phyloP scores from a whole-genome alignment of 2,329 filamentous ascomycete genomes.

The Colletotrichum lindemuthianum region DNA sequence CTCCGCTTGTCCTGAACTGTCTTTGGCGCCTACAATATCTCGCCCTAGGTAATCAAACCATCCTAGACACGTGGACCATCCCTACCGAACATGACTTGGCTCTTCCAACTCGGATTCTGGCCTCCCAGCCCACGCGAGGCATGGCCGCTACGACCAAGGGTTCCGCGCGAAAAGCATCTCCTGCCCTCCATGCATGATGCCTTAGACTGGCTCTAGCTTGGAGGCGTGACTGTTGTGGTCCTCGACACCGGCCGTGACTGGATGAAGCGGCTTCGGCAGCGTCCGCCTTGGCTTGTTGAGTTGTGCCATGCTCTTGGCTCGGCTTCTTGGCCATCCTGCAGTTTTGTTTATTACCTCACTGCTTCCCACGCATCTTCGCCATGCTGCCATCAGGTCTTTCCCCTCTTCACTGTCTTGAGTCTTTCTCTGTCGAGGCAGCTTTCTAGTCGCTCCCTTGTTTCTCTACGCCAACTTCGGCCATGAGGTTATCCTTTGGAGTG shows the following conservation, averaged over 20 bases:
- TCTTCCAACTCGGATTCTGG: conserved; percentile 1
- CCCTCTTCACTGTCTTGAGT: conserved; percentile 7
- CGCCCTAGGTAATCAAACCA: conserved; percentile 33
- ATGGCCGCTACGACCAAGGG: conserved; percentile 3
- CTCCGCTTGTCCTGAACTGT: conserved; percentile 30
- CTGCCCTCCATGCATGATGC: conserved; percentile 6
- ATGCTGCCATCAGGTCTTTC: neutral
- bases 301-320: conserved; percentile 3
- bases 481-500: conserved; percentile 32
- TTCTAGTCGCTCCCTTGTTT: conserved; percentile 18
- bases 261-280: conserved; percentile 4
- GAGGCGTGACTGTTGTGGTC: conserved; percentile 3
- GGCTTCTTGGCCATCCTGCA: conserved; percentile 12
- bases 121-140: conserved; percentile 13
- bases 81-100: conserved; percentile 19
- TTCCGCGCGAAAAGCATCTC: neutral
- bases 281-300: conserved; percentile 1
- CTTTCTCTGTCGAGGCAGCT: conserved; percentile 15
- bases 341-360: conserved; percentile 31
- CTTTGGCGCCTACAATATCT: conserved; percentile 34
- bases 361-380: neutral
- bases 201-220: conserved; percentile 21
- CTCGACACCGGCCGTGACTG: conserved; percentile 12
- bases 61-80: conserved; percentile 19
- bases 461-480: conserved; percentile 3